Evolutionary conservation across 1,284 basidiomycete genomes (phyloP).

Genomic region (Ceratorhiza oryzae-sativae): DNA sequence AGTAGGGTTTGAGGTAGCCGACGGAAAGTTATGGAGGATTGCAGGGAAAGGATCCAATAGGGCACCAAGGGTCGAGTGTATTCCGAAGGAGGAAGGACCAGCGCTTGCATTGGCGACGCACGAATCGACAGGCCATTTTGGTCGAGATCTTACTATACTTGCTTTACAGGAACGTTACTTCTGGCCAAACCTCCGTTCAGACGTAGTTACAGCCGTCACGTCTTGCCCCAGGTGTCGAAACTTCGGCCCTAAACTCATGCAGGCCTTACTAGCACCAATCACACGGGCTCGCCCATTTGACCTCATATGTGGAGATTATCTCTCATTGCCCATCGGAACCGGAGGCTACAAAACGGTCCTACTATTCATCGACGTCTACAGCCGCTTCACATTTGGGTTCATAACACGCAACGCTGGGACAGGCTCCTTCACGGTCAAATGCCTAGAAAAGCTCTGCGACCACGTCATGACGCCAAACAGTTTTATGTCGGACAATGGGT

Average conservation of each 20-base stretch:
- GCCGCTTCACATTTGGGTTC: slow-evolving; percentile 32
- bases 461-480: slow-evolving; percentile 47
- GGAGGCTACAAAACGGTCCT: slow-evolving; percentile 35
- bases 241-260: slow-evolving; percentile 37
- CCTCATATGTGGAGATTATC: slow-evolving; percentile 32
- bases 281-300: slow-evolving; percentile 31
- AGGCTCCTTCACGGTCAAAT: slow-evolving; percentile 46
- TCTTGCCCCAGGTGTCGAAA: slow-evolving; percentile 34
- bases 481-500: slow-evolving; percentile 53
- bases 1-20: slow-evolving; percentile 32
- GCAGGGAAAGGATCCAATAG: slow-evolving; percentile 17
- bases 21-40: slow-evolving; percentile 38
- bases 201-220: slow-evolving; percentile 21
- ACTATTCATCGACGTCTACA: slow-evolving; percentile 29
- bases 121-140: slow-evolving; percentile 31
- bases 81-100: slow-evolving; percentile 45
- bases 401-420: slow-evolving; percentile 45
- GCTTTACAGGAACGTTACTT: slow-evolving; percentile 15
- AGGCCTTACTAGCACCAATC: slow-evolving; percentile 28
- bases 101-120: slow-evolving; percentile 17
- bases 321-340: slow-evolving; percentile 21
- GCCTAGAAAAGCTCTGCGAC: slow-evolving; percentile 46
- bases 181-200: slow-evolving; percentile 36
- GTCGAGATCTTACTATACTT: slow-evolving; percentile 23
- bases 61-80: slow-evolving; percentile 44